These are phyloP conservation scores for Gymnopilus junonius DNA, from an alignment of 768 basidiomycete species.

Conservation along the genomic window DNA sequence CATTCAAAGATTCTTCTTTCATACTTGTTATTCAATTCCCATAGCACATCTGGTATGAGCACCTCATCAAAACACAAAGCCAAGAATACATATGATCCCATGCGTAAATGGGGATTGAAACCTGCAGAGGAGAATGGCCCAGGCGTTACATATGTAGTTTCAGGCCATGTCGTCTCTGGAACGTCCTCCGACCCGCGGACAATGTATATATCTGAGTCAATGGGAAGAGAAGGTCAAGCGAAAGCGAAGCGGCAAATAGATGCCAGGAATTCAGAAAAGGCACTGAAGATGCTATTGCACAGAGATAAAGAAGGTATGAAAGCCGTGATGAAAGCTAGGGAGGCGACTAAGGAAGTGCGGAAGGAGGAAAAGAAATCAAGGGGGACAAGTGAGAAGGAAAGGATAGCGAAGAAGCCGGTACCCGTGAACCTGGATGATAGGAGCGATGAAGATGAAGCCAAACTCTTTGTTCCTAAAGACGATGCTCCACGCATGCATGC, in stretches of 20 bases:
- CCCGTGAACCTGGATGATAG: conserved; percentile 1
- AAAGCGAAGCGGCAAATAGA: conserved; percentile 67
- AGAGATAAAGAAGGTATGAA: conserved; percentile 72
- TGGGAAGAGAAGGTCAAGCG: conserved; percentile 83
- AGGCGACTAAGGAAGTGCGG: conserved; percentile 30
- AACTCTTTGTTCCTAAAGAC: conserved; percentile 19
- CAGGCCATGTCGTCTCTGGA: conserved; percentile 74
- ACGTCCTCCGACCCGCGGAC: conserved; percentile 40
- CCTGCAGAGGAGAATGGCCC: conserved; percentile 46
- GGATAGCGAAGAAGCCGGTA: conserved; percentile 13
- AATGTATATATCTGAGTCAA: conserved; percentile 65
- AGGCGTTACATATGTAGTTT: conserved; percentile 76
- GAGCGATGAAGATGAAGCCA: conserved; percentile 16
- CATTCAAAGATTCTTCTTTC: background rate
- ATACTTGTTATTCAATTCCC: background rate
- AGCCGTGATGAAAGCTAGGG: conserved; percentile 63
- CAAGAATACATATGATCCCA: conserved; percentile 65
- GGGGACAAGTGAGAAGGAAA: conserved; percentile 22
- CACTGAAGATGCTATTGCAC: conserved; percentile 62
- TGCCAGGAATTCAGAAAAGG: conserved; percentile 61
- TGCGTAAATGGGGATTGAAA: conserved; percentile 76
- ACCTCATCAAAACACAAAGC: conserved; percentile 52
- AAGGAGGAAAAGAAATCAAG: conserved; percentile 13
- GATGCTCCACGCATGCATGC: conserved; percentile 25
- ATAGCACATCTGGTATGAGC: conserved; percentile 77